Percentiles rank a stretch among this genome's conserved stretches.
phyloP scores from a whole-genome alignment of 2,329 filamentous ascomycete genomes.

The Pyrenochaeta sp. region DNA sequence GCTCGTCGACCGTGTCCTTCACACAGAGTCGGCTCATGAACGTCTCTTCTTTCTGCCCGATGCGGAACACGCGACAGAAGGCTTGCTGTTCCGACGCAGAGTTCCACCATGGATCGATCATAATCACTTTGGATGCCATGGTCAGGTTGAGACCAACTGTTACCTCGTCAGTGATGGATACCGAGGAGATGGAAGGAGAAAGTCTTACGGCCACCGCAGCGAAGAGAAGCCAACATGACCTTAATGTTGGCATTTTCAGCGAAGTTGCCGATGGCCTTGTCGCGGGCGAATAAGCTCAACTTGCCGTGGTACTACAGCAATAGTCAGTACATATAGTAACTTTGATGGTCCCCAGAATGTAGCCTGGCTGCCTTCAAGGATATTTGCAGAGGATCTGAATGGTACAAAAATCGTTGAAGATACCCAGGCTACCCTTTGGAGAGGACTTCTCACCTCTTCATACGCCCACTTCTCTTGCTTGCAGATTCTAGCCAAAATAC shows the following conservation, averaged over 20 bases:
- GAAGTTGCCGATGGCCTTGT: constrained; percentile 59
- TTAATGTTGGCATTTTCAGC: constrained; percentile 47
- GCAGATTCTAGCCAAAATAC: constrained; percentile 62
- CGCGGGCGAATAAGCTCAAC: constrained; percentile 55
- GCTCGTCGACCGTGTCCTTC: constrained; percentile 65
- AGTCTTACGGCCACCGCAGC: constrained; percentile 60
- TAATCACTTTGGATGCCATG: constrained; percentile 60
- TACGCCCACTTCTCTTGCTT: constrained; percentile 58
- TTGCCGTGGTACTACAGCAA: constrained; percentile 57
- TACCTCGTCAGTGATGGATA: constrained; percentile 1
- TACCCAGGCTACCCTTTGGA: background rate
- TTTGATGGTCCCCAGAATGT: background rate
- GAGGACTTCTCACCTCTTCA: constrained; percentile 44
- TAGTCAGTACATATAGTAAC: constrained; percentile 13
- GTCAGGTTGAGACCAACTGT: constrained; percentile 65
- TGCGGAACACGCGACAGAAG: constrained; percentile 69
- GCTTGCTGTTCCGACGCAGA: constrained; percentile 68
- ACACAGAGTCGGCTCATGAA: constrained; percentile 67
- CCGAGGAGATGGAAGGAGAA: background rate
- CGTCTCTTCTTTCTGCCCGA: constrained; percentile 69
- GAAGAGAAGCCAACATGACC: constrained; percentile 65
- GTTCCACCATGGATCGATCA: constrained; percentile 68
- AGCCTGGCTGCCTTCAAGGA: background rate
- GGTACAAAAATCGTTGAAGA: background rate
- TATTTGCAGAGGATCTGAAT: background rate